Conservation (phyloP, 225 moss, liverwort and hornwort species). For the Polytrichum commune region DNA sequence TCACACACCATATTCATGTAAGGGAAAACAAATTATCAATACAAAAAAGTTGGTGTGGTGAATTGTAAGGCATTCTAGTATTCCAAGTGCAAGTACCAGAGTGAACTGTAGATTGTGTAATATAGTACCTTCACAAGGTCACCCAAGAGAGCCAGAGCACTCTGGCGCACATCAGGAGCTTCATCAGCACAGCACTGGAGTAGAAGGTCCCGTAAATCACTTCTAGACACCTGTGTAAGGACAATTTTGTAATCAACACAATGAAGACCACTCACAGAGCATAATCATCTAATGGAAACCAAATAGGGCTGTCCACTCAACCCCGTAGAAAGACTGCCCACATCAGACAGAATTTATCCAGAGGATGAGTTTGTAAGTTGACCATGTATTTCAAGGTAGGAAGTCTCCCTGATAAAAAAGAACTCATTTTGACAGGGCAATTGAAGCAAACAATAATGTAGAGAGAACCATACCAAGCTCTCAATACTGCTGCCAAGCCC, state of each 20-base stretch:
- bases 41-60: too few species aligned
- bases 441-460: not conserved
- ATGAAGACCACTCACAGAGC: not conserved
- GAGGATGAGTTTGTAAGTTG: too few species aligned
- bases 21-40: not conserved
- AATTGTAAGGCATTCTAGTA: too few species aligned
- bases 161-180: constrained; percentile 95
- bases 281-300: not conserved
- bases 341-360: too few species aligned
- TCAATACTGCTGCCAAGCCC: constrained; percentile 97
- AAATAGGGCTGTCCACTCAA: too few species aligned
- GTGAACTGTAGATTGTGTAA: not conserved
- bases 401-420: too few species aligned
- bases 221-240: constrained; percentile 74
- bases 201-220: constrained; percentile 88
- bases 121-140: constrained; percentile 80
- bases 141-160: constrained; percentile 92
- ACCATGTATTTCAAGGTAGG: too few species aligned
- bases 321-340: too few species aligned
- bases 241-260: constrained; percentile 9
- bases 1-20: constrained; percentile 8
- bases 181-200: constrained; percentile 96
- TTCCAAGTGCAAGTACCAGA: too few species aligned
- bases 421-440: too few species aligned
- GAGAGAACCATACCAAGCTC: constrained; percentile 63